Evolutionary conservation across 1,284 basidiomycete genomes (phyloP), one percentile per base, ranked within the genome.

Genomic region (Sporisorium reilianum): DNA sequence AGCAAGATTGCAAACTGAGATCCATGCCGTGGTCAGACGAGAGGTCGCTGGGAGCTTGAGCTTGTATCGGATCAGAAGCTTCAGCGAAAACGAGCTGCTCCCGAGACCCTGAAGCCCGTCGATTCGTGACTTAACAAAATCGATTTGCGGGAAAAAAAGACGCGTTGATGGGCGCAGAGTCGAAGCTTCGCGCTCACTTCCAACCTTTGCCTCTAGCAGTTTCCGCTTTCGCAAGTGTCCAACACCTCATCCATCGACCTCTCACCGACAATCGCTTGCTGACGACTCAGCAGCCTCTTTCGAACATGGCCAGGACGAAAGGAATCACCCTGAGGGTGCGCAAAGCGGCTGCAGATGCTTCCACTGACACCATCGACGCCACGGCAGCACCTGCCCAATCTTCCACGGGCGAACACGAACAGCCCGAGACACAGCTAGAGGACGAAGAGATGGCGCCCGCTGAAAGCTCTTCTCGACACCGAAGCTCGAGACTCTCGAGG

Each of bases 261-360:
- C 32, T 20, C 18, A 22, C 18, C 14, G 23, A 10, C 25, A 6
- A 2, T 30, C 25, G 23, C 44, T 25, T 20, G 20, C 11, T 22
- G 2, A 6, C 32, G 12, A 34, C 7, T 3, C 14, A 16, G 26
- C 14, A n/a, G n/a, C n/a, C n/a, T n/a, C 25, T 49, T 3, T 42
- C 32, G 44, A 26, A 25, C 23, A 74, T 74, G 71, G 71, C 71
- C 5, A 42, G 71, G 26, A 74, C 71, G 16, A 74, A 74, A 44
- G 64, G 67, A 3, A 75, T 75, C 64, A 71, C 67, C 5, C 49
- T 75, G 30, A 57, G 64, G 46, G 64, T 75, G 5, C 73, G 73
- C 52, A 70, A 69, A 48, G 45, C 54, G 3, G 49, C 49, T 16
- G 57, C 64, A 9, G 64, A 64, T 38, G 55, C 53, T 40, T 16